Conservation (phyloP, 768 basidiomycete species). For the Clathrus columnatus region DNA sequence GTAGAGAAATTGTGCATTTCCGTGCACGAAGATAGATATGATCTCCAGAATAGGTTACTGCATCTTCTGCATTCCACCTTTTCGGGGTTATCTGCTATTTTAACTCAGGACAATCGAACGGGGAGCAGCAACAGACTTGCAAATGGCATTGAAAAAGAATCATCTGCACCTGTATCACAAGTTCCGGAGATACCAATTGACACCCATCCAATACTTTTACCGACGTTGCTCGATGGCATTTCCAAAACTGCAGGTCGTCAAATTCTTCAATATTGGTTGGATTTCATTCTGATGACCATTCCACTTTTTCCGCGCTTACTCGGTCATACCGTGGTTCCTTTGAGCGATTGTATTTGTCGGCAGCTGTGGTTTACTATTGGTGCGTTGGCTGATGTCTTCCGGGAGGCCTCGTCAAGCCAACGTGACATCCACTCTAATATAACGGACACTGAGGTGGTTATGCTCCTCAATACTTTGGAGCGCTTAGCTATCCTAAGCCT, state of each 20-base stretch:
- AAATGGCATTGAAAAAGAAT: constrained; percentile 11
- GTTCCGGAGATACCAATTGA: constrained; percentile 25
- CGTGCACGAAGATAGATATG: constrained; percentile 60
- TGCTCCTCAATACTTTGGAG: constrained; percentile 79
- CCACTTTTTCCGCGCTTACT: constrained; percentile 74
- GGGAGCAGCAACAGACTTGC: neutral
- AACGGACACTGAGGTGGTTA: constrained; percentile 76
- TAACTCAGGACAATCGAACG: constrained; percentile 19
- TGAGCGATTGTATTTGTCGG: constrained; percentile 71
- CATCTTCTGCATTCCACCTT: constrained; percentile 85
- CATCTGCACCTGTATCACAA: neutral
- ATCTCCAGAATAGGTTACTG: constrained; percentile 88
- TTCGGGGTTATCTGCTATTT: constrained; percentile 43
- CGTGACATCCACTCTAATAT: constrained; percentile 40
- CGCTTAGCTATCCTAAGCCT: constrained; percentile 69
- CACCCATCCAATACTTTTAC: constrained; percentile 64
- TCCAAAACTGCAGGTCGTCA: constrained; percentile 58
- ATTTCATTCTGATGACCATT: constrained; percentile 87
- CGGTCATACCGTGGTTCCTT: constrained; percentile 55
- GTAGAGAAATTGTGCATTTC: constrained; percentile 68
- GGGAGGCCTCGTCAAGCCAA: constrained; percentile 26
- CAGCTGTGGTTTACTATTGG: constrained; percentile 52
- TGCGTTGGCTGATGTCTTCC: constrained; percentile 42
- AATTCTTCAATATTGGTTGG: constrained; percentile 91
- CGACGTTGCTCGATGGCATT: constrained; percentile 77